A percentile compares a stretch with the other conserved stretches of the same genome.
Evolutionary conservation across 306 rosid species (phyloP).

Genomic region (Trifolium subterraneum): DNA sequence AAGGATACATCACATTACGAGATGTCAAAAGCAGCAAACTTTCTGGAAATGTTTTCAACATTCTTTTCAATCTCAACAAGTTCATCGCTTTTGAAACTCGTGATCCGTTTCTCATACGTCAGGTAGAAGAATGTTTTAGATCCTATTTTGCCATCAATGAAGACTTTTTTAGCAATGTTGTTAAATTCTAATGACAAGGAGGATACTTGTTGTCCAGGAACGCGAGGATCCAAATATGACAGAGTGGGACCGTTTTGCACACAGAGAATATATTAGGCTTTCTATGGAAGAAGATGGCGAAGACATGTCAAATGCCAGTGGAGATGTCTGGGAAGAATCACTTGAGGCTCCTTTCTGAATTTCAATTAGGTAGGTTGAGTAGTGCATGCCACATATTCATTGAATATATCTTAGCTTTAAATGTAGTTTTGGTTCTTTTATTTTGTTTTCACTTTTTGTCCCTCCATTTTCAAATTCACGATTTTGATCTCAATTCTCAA

Average conservation of each 20-base stretch:
- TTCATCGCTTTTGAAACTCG: conserved; percentile 98
- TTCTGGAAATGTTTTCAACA: conserved; percentile 94
- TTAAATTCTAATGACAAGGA: conserved; percentile 39
- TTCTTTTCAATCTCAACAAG: conserved; percentile 97
- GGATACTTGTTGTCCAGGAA: conserved; percentile 61
- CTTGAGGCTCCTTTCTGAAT: conserved; percentile 95
- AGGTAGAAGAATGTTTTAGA: conserved; percentile 58
- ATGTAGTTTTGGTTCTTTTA: too few species aligned
- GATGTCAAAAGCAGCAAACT: conserved; percentile 93
- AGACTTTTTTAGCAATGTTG: conserved; percentile 29
- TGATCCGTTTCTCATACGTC: conserved; percentile 97
- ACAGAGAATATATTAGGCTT: conserved; percentile 97
- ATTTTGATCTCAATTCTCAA: too few species aligned
- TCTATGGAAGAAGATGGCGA: conserved; percentile 99
- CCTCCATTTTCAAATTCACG: too few species aligned
- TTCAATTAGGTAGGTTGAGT: conserved; percentile 50
- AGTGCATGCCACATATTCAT: not conserved
- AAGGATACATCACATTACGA: conserved; percentile 70
- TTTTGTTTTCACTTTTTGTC: too few species aligned
- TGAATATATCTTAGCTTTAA: too few species aligned
- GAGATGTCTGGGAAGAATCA: conserved; percentile 99
- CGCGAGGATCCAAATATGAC: conserved; percentile 99
- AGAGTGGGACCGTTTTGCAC: conserved; percentile 99
- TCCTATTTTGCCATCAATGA: conserved; percentile 25
- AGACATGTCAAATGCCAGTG: conserved; percentile 98